Evolutionary conservation across 331 rosid species (phyloP).

Genomic region (Spiraea crenata): DNA sequence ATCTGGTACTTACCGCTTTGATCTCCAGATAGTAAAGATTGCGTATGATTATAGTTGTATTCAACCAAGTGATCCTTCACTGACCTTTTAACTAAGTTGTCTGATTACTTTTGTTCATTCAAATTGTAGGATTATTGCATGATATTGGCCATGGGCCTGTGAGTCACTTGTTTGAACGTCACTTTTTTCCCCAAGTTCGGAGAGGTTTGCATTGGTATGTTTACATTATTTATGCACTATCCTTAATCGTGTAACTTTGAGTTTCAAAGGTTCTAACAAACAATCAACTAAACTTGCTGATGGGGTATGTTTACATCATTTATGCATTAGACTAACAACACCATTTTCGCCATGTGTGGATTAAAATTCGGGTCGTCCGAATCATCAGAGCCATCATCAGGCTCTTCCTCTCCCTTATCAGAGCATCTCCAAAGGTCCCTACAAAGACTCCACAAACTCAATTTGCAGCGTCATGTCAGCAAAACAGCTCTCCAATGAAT

Average conservation of each 20-base stretch:
- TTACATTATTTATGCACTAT: background rate
- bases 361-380: too few species aligned
- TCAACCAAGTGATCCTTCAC: background rate
- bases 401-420: too few species aligned
- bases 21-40: conserved; percentile 84
- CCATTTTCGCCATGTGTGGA: too few species aligned
- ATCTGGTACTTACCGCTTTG: conserved; percentile 79
- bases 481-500: too few species aligned
- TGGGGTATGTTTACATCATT: too few species aligned
- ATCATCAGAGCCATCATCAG: too few species aligned
- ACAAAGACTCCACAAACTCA: too few species aligned
- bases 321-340: too few species aligned
- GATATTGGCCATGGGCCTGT: conserved; percentile 98
- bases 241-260: background rate
- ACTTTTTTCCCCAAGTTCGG: conserved; percentile 70
- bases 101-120: conserved; percentile 8
- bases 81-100: conserved; percentile 4
- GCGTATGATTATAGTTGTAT: conserved; percentile 54
- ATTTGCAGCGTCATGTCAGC: too few species aligned
- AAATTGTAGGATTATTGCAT: conserved; percentile 78
- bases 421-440: too few species aligned
- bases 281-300: too few species aligned
- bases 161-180: conserved; percentile 93
- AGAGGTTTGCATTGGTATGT: conserved; percentile 62
- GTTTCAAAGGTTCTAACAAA: too few species aligned